These are phyloP conservation scores for Helenozyma rhizophorensis DNA, from an alignment of 805 yeast genomes.

Conservation along the genomic window DNA sequence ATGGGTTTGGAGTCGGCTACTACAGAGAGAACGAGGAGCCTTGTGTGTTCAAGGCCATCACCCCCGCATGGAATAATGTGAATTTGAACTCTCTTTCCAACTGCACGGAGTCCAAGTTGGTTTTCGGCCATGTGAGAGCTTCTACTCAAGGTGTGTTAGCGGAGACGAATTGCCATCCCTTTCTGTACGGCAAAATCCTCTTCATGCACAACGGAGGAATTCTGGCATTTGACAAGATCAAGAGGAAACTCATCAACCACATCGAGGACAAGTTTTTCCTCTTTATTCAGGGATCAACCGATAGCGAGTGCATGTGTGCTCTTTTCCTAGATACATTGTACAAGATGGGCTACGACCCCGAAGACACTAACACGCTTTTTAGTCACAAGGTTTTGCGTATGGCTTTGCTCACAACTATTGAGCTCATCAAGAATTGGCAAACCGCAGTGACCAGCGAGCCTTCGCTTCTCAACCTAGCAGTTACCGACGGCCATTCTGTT, in stretches of 20 bases:
- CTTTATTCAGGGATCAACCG: conserved; percentile 88
- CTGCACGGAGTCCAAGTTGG: conserved; percentile 77
- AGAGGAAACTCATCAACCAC: conserved; percentile 66
- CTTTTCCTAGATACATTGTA: conserved; percentile 72
- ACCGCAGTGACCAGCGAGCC: conserved; percentile 59
- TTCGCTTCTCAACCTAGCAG: conserved; percentile 86
- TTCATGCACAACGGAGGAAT: conserved; percentile 98
- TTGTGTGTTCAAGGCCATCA: conserved; percentile 89
- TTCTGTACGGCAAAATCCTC: conserved; percentile 79
- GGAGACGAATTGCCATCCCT: conserved; percentile 97
- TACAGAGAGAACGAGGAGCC: conserved; percentile 65
- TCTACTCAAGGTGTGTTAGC: conserved; percentile 91
- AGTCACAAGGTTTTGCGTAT: conserved; percentile 56
- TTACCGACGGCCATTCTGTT: conserved; percentile 85
- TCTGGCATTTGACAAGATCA: conserved; percentile 66
- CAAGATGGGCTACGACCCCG: conserved; percentile 73
- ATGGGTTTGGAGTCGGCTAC: conserved; percentile 97
- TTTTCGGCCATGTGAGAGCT: conserved; percentile 95
- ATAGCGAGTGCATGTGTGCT: conserved; percentile 94
- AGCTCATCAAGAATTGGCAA: conserved; percentile 75
- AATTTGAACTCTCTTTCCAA: conserved; percentile 81
- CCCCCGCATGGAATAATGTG: conserved; percentile 97
- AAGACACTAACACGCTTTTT: conserved; percentile 26
- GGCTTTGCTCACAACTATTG: conserved; percentile 73
- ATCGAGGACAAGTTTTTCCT: conserved; percentile 77